A percentile compares a stretch with the other conserved stretches of the same genome.
These are phyloP conservation scores for Yamadazyma siamensis DNA, from an alignment of 1,139 yeast genomes.

Conservation along the genomic window DNA sequence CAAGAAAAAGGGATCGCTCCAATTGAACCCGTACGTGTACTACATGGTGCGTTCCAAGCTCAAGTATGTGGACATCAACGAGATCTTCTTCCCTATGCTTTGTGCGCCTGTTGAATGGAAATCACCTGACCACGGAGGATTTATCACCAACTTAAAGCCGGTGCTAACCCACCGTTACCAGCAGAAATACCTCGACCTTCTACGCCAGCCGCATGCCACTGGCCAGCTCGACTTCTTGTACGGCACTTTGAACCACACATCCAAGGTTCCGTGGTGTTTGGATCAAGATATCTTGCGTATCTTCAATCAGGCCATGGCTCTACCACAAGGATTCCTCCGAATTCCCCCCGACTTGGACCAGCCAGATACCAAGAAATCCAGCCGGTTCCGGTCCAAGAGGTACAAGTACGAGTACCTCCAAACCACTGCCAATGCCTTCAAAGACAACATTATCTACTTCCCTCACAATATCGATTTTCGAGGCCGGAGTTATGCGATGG, in stretches of 20 bases:
- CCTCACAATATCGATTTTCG: slow-evolving; percentile 43
- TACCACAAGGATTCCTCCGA: slow-evolving; percentile 23
- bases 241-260: slow-evolving; percentile 27
- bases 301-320: slow-evolving; percentile 21
- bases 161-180: slow-evolving; percentile 23
- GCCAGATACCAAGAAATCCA: neutral
- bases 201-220: slow-evolving; percentile 24
- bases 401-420: slow-evolving; percentile 17
- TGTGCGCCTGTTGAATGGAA: slow-evolving; percentile 38
- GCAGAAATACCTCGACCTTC: slow-evolving; percentile 16
- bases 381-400: slow-evolving; percentile 17
- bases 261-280: slow-evolving; percentile 36
- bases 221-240: slow-evolving; percentile 35
- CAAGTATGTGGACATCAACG: slow-evolving; percentile 4
- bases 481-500: slow-evolving; percentile 42
- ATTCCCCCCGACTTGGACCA: slow-evolving; percentile 23
- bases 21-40: slow-evolving; percentile 10
- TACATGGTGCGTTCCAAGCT: slow-evolving; percentile 4
- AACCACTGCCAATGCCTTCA: slow-evolving; percentile 23
- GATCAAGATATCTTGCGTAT: slow-evolving; percentile 23
- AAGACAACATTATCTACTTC: slow-evolving; percentile 28
- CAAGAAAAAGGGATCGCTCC: slow-evolving; percentile 8
- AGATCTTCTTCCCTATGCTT: slow-evolving; percentile 32
- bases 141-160: slow-evolving; percentile 22
- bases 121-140: slow-evolving; percentile 35